Evolutionary conservation across 2,329 filamentous ascomycete species (phyloP).

Genomic region (Botrytis fragariae): DNA sequence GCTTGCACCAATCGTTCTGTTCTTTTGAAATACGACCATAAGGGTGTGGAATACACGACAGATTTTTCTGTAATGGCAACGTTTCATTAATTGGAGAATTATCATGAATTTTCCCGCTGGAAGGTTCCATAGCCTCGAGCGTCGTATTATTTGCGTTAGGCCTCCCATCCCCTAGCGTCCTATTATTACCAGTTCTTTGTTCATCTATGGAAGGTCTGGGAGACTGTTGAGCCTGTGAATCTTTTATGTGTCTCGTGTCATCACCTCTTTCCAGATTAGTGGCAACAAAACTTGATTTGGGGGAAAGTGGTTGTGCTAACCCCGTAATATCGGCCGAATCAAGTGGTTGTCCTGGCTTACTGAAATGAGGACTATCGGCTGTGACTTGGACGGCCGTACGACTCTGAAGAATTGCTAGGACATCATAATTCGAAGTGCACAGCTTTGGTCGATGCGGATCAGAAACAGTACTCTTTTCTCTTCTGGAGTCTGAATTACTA

Average conservation of each 20-base stretch:
- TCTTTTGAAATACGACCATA: slow-evolving; percentile 48
- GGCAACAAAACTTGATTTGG: background rate
- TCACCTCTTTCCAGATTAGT: background rate
- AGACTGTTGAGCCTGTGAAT: background rate
- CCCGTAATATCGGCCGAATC: background rate
- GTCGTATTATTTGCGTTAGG: background rate
- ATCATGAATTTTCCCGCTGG: too few species aligned
- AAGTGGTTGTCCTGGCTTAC: background rate
- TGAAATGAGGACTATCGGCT: slow-evolving; percentile 20
- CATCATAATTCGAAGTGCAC: background rate
- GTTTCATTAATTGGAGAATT: background rate
- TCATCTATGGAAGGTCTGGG: background rate
- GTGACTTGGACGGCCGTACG: slow-evolving; percentile 1
- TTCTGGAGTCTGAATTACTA: background rate
- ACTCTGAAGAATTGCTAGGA: background rate
- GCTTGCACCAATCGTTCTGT: slow-evolving; percentile 50
- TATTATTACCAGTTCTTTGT: background rate
- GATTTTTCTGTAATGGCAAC: slow-evolving; percentile 29
- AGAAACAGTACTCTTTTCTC: background rate
- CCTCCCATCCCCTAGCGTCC: background rate
- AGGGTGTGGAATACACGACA: slow-evolving; percentile 40
- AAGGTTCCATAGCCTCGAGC: background rate
- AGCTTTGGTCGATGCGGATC: background rate
- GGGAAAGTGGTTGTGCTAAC: background rate
- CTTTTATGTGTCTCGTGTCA: background rate